Conservation (phyloP, 139 green algal genomes). For the Chlorella sorokiniana region DNA sequence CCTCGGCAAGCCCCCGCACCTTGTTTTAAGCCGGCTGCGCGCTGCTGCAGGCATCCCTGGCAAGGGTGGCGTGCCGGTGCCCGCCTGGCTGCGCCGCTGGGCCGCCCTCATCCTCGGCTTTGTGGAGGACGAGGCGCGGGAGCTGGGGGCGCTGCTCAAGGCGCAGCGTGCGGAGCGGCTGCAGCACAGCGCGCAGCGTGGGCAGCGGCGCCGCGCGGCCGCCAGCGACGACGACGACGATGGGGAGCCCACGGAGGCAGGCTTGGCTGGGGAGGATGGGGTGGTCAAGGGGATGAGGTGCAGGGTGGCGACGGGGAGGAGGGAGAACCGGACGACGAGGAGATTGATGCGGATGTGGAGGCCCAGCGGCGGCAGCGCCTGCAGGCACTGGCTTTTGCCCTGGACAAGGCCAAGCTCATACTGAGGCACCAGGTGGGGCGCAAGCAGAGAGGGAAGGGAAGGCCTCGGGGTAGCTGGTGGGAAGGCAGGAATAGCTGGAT, state of each 20-base stretch:
- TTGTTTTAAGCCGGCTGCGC: background rate
- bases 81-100: conserved; percentile 84
- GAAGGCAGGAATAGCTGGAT: too few relatives aligned
- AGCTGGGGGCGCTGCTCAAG: conserved; percentile 50
- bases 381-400: conserved; percentile 77
- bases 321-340: background rate
- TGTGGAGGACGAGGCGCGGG: conserved; percentile 65
- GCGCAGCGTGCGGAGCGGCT: conserved; percentile 3
- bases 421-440: conserved; percentile 59
- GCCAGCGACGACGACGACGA: background rate
- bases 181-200: background rate
- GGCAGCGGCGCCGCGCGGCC: background rate
- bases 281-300: background rate
- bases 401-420: conserved; percentile 83
- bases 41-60: conserved; percentile 3
- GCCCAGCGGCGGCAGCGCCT: conserved; percentile 63
- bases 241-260: background rate
- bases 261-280: too few relatives aligned
- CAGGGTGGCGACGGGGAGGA: background rate
- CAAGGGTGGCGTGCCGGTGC: conserved; percentile 38
- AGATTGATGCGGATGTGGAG: conserved; percentile 37
- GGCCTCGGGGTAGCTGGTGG: background rate
- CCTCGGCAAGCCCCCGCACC: too few relatives aligned
- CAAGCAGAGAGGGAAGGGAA: background rate
- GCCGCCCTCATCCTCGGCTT: conserved; percentile 60